Evolutionary conservation across 495 filamentous ascomycete genomes (phyloP), one percentile per base, ranked within the genome.

Genomic region (Patellaria atrata): DNA sequence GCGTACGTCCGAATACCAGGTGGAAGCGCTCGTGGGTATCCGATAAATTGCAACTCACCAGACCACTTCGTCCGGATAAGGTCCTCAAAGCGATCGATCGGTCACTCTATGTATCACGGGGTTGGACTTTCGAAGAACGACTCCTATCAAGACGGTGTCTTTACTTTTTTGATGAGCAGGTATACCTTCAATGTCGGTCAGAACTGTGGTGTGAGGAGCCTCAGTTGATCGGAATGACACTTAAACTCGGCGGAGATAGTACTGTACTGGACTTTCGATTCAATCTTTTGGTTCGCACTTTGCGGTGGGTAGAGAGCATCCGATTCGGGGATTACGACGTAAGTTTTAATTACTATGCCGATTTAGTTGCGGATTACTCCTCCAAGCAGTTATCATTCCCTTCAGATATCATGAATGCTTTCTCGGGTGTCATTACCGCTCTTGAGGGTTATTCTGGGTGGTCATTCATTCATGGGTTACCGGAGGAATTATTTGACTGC

Each of bases 51-150:
- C n/a, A n/a, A n/a, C n/a, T n/a, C n/a, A n/a, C n/a, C n/a, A n/a
- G n/a, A n/a, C n/a, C n/a, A n/a, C n/a, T n/a, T n/a, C n/a, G n/a
- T n/a, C n/a, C n/a, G n/a, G n/a, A n/a, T n/a, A n/a, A n/a, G n/a
- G n/a, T n/a, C n/a, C n/a, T n/a, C n/a, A n/a, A n/a, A n/a, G n/a
- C n/a, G n/a, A n/a, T n/a, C n/a, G n/a, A n/a, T n/a, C n/a, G n/a
- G n/a, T n/a, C n/a, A 28, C 8, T 36, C 23, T n/a, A n/a, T n/a
- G n/a, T n/a, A n/a, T n/a, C 22, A 10, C 22, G 37, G 22, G 42
- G 29, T 19, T 45, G 42, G 42, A 45, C 42, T 11, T 40, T 21
- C 29, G 37, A 45, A 17, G 42, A 45, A 16, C 28, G 42, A 2
- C n/a, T 45, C 2, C 24, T 45, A 15, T 45, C 42, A 2, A 19